Base-by-base conservation (phyloP, 768 basidiomycete species). In the Mycena crocata region DNA sequence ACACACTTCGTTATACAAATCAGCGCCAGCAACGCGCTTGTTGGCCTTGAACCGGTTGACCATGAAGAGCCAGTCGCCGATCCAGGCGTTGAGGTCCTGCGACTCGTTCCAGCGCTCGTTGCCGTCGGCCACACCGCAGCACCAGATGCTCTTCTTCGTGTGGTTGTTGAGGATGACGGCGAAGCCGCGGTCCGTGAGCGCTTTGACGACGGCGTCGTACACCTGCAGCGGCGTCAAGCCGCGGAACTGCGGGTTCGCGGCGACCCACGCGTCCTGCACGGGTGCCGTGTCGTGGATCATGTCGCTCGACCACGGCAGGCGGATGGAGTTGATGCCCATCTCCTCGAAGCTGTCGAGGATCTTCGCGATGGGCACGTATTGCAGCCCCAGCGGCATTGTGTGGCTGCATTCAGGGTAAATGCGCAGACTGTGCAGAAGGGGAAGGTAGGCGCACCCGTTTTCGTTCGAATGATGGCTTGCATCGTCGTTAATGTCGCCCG, bases 81-180 rank as follows among this genome's bases (percentile, higher is more conserved):
- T 37, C 57, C 62, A 70, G 9, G 60, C 45, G n/a, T 52, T 34
- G 51, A 58, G 46, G 15, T 21, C 35, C 57, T 70, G 65, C 5
- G 61, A 63, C 51, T 66, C 65, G 37, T 70, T 40, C 69, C 69
- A 70, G 23, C 69, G 65, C 31, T 66, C 69, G 31, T 70, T 70
- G 1, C 65, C 69, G 57, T 70, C 69, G 31, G n/a, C n/a, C n/a
- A 67, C n/a, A 0, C 69, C 69, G 46, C 69, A 70, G 51, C 69
- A 70, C 65, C 69, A 70, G 2, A 63, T 15, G 32, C 57, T 59
- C 42, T 12, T 48, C 21, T 44, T 56, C 15, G 69, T 70, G 46
- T 67, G 65, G 62, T 70, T 59, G 46, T 70, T 70, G n/a, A 70
- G 15, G 28, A 70, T 70, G 23, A 70, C 69, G 1, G 69, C 69